Percentiles rank a stretch among this genome's conserved stretches.
These are phyloP conservation scores for Sutorius eximius DNA, from an alignment of 1,284 basidiomycete genomes.

Conservation along the genomic window DNA sequence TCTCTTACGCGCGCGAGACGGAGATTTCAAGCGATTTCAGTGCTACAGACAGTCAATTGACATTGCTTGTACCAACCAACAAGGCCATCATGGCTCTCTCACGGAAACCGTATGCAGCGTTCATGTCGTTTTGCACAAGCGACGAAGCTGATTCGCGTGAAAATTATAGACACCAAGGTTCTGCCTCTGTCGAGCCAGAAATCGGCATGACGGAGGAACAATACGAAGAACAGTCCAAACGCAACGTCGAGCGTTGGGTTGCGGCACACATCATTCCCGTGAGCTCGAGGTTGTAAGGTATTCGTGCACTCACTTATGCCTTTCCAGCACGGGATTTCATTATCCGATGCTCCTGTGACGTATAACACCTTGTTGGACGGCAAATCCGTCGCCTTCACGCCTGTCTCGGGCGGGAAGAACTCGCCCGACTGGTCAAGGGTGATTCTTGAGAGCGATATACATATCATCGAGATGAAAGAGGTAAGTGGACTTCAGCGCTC, in stretches of 20 bases:
- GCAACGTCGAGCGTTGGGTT: constrained; percentile 71
- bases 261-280: constrained; percentile 74
- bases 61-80: constrained; percentile 73
- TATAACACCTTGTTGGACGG: constrained; percentile 54
- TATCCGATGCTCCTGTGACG: constrained; percentile 28
- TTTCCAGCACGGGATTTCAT: constrained; percentile 33
- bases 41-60: constrained; percentile 41
- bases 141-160: background rate
- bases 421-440: constrained; percentile 58
- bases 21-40: constrained; percentile 54
- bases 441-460: constrained; percentile 51
- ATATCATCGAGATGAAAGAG: constrained; percentile 51
- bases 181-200: constrained; percentile 41
- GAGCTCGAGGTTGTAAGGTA: constrained; percentile 22
- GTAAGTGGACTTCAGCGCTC: constrained; percentile 3
- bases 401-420: constrained; percentile 37
- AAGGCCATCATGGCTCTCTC: constrained; percentile 76
- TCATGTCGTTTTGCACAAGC: background rate
- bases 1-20: constrained; percentile 73
- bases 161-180: constrained; percentile 54
- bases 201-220: constrained; percentile 61
- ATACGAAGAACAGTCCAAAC: constrained; percentile 54
- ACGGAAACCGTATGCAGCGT: constrained; percentile 65
- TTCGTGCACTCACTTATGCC: background rate
- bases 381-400: constrained; percentile 53